Evolutionary conservation across 139 green algal genomes (phyloP).

Genomic region (Chlorella sp.): DNA sequence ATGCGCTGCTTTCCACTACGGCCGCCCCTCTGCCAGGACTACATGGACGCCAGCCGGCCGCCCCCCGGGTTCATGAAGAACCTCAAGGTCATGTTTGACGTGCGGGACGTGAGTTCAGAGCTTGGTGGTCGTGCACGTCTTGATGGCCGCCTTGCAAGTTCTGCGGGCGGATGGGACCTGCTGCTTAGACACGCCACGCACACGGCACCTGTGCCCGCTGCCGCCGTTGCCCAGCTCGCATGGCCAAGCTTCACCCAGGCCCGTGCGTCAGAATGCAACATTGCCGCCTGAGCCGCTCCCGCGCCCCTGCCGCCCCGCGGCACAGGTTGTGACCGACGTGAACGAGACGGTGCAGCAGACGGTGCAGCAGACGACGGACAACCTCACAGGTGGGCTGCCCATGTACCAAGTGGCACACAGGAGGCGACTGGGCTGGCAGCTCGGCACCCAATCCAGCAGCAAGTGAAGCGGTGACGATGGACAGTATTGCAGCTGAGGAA

Average conservation of each 20-base stretch:
- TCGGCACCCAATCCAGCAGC: not conserved
- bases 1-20: not conserved
- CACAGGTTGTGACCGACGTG: conserved; percentile 58
- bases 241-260: no score
- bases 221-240: no score
- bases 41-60: conserved; percentile 63
- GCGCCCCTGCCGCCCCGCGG: no score
- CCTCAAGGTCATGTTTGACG: conserved; percentile 86
- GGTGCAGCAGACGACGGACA: conserved; percentile 46
- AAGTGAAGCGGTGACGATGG: no score
- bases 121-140: no score
- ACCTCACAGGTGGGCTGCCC: conserved; percentile 27
- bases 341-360: conserved; percentile 36
- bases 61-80: conserved; percentile 75
- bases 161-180: no score
- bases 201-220: no score
- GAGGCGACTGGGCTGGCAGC: not conserved
- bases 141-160: no score
- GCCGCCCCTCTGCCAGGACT: conserved; percentile 53
- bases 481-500: no score
- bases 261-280: no score
- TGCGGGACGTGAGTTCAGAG: conserved; percentile 68
- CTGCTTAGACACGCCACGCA: no score
- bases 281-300: no score
- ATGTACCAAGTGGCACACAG: not conserved